These are phyloP conservation scores for Blastocystis sp. DNA, from an alignment of 352 stramenopile genomes.

Conservation along the genomic window DNA sequence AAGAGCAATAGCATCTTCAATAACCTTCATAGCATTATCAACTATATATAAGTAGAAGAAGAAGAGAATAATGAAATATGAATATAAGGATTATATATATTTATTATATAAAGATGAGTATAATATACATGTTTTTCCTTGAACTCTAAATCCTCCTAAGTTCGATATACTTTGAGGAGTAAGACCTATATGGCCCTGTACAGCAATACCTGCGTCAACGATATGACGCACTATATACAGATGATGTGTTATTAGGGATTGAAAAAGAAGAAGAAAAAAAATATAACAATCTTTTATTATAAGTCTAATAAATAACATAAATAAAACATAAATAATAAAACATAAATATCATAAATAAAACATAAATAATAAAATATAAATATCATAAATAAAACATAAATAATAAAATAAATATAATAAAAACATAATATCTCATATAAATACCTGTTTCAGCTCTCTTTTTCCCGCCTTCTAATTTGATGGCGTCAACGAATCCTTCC, in stretches of 20 bases:
- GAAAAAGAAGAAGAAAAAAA: background rate
- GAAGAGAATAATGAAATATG: too few relatives aligned
- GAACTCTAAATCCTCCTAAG: conserved; percentile 41
- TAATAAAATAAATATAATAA: conserved; percentile 22
- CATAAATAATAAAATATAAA: too few relatives aligned
- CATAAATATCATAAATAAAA: too few relatives aligned
- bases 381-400: too few relatives aligned
- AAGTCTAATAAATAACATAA: conserved; percentile 35
- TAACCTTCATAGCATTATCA: conserved; percentile 54
- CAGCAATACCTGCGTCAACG: conserved; percentile 62
- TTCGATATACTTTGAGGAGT: conserved; percentile 73
- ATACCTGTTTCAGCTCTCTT: conserved; percentile 53
- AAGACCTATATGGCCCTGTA: conserved; percentile 89
- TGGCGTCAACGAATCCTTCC: conserved; percentile 80
- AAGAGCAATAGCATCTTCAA: conserved; percentile 82
- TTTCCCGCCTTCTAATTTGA: conserved; percentile 88
- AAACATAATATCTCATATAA: too few relatives aligned
- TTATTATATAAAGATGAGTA: too few relatives aligned
- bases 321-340: too few relatives aligned
- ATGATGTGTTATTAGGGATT: conserved; percentile 6
- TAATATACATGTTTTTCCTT: conserved; percentile 13
- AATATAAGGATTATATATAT: too few relatives aligned
- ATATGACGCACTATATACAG: conserved; percentile 48
- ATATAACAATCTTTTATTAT: conserved; percentile 44
- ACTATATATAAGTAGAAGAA: conserved; percentile 24